Evolutionary conservation across 176 grass and related monocot genomes (phyloP).

Genomic region (Hsuehochloa calcarea): DNA sequence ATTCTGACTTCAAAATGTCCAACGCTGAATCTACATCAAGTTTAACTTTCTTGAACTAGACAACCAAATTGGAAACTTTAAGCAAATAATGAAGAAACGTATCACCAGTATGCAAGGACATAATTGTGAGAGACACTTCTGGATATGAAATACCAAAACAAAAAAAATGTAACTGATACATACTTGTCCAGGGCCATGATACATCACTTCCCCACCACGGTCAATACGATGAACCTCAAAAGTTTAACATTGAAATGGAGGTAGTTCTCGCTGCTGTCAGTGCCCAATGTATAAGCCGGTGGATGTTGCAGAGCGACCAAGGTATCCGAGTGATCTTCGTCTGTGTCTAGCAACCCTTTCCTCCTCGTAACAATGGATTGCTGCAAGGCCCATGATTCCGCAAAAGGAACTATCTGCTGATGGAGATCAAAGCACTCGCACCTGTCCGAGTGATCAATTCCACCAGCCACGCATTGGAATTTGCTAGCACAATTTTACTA

Average conservation of each 20-base stretch:
- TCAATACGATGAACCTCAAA: slow-evolving; percentile 60
- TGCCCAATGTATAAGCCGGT: slow-evolving; percentile 70
- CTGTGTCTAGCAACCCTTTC: slow-evolving; percentile 35
- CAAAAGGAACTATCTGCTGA: slow-evolving; percentile 30
- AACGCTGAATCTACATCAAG: background rate
- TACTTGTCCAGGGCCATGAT: slow-evolving; percentile 96
- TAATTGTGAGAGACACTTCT: background rate
- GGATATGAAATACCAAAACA: too few species aligned
- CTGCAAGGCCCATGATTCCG: slow-evolving; percentile 61
- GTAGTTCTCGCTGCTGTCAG: slow-evolving; percentile 40
- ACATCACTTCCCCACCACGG: slow-evolving; percentile 84
- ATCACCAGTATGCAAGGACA: background rate
- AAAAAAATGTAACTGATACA: background rate
- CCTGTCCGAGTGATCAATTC: background rate
- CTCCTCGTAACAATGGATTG: slow-evolving; percentile 58
- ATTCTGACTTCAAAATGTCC: background rate
- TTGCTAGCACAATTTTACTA: background rate
- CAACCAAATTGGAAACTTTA: background rate
- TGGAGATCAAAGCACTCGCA: slow-evolving; percentile 43
- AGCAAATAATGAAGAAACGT: background rate
- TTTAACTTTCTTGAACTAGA: background rate
- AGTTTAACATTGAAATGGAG: slow-evolving; percentile 62
- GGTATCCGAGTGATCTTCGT: slow-evolving; percentile 49
- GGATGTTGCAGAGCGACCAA: slow-evolving; percentile 69
- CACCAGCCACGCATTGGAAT: background rate